Evolutionary conservation across 345 rosid species (phyloP).

Genomic region (Moringa oleifera): DNA sequence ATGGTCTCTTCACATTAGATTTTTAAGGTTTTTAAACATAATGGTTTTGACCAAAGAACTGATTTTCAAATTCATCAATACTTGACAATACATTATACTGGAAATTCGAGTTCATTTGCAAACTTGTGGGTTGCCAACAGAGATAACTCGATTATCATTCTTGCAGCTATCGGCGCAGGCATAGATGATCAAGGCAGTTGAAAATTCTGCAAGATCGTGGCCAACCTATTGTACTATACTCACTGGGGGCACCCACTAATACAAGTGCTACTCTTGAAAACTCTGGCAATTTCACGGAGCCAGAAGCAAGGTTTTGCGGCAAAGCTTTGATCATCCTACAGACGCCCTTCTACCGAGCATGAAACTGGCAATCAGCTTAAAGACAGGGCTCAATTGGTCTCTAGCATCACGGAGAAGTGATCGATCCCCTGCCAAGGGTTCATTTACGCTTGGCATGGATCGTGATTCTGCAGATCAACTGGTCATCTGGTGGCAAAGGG

Average conservation of each 20-base stretch:
- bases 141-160: conserved; percentile 14
- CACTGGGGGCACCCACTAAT: conserved; percentile 12
- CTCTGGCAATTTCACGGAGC: conserved; percentile 33
- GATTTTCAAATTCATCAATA: no score
- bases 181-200: conserved; percentile 29
- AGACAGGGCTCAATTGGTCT: no score
- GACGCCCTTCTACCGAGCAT: no score
- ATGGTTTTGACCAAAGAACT: no score
- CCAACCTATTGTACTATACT: conserved; percentile 15
- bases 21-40: conserved; percentile 13
- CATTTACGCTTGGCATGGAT: conserved; percentile 25
- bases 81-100: conserved; percentile 18
- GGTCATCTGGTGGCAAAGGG: conserved; percentile 17
- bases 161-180: conserved; percentile 22
- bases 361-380: no score
- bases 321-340: no score
- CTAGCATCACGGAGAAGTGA: conserved; percentile 16
- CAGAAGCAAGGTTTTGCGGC: no score
- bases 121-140: conserved; percentile 34
- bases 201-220: conserved; percentile 14
- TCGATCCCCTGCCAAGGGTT: conserved; percentile 16
- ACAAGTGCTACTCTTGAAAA: conserved; percentile 28
- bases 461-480: conserved; percentile 14
- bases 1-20: conserved; percentile 28
- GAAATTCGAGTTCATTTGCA: conserved; percentile 6